These are phyloP conservation scores for Leccinum longicurvipes DNA, from an alignment of 768 basidiomycete genomes.

Conservation along the genomic window DNA sequence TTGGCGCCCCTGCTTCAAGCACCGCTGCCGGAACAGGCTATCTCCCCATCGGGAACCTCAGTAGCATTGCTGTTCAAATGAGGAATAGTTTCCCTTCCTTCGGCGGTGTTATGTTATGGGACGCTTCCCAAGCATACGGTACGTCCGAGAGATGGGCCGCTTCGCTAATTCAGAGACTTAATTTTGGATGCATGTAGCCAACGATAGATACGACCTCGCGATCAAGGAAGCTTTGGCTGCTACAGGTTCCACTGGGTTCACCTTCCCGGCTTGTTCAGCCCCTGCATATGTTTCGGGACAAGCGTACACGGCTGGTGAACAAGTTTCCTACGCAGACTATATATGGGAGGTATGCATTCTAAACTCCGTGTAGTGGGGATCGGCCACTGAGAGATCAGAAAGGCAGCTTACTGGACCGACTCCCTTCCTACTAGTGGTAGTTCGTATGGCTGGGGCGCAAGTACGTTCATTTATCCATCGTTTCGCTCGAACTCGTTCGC, in stretches of 20 bases:
- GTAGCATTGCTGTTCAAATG: conserved; percentile 32
- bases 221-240: conserved; percentile 58
- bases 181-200: conserved; percentile 35
- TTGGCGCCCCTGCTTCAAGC: conserved; percentile 41
- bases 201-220: conserved; percentile 55
- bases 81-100: conserved; percentile 40
- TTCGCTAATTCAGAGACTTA: conserved; percentile 1
- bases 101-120: conserved; percentile 45
- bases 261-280: conserved; percentile 58
- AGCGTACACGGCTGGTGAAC: conserved; percentile 47
- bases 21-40: conserved; percentile 43
- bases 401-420: conserved; percentile 63
- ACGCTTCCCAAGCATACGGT: conserved; percentile 40
- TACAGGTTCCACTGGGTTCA: conserved; percentile 68
- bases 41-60: conserved; percentile 30
- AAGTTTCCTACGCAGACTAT: conserved; percentile 57
- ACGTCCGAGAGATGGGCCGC: conserved; percentile 1
- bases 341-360: conserved; percentile 53
- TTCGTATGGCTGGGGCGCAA: conserved; percentile 62
- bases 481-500: background rate
- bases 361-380: background rate
- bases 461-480: conserved; percentile 35
- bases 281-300: conserved; percentile 48
- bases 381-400: background rate
- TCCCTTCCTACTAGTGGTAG: conserved; percentile 44